Conservation (phyloP, 257 asterid genomes). For the Linaria vulgaris region DNA sequence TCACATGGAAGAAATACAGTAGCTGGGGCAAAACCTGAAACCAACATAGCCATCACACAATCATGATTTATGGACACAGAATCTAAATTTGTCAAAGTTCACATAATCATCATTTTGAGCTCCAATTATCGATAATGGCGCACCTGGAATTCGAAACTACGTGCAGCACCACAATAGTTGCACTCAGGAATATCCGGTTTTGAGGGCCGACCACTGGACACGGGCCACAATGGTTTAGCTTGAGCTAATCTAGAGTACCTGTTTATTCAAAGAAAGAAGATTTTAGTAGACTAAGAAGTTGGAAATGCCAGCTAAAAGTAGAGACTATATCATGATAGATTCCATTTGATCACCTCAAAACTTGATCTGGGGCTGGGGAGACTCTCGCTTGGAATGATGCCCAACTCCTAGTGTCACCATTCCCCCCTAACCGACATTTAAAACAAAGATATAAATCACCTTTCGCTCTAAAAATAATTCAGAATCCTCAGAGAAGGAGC, state of each 20-base stretch:
- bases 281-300: background rate
- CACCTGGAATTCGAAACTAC: conserved; percentile 89
- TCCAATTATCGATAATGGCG: background rate
- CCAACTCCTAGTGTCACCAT: conserved; percentile 71
- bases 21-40: conserved; percentile 82
- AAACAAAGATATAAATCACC: conserved; percentile 3
- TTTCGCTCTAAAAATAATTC: background rate
- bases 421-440: conserved; percentile 47
- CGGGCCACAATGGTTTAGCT: conserved; percentile 88
- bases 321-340: background rate
- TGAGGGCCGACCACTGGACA: conserved; percentile 73
- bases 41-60: conserved; percentile 17
- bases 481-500: conserved; percentile 16
- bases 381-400: conserved; percentile 83
- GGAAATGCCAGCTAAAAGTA: no score
- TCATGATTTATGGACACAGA: no score
- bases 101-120: background rate
- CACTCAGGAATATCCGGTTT: conserved; percentile 67
- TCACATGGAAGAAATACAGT: conserved; percentile 74
- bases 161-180: conserved; percentile 54
- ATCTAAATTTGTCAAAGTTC: no score
- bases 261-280: conserved; percentile 23
- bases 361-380: conserved; percentile 77
- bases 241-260: conserved; percentile 66
- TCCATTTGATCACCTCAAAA: conserved; percentile 57